These are phyloP conservation scores for Colletotrichum salicis DNA, from an alignment of 2,329 filamentous ascomycete genomes.

Conservation along the genomic window DNA sequence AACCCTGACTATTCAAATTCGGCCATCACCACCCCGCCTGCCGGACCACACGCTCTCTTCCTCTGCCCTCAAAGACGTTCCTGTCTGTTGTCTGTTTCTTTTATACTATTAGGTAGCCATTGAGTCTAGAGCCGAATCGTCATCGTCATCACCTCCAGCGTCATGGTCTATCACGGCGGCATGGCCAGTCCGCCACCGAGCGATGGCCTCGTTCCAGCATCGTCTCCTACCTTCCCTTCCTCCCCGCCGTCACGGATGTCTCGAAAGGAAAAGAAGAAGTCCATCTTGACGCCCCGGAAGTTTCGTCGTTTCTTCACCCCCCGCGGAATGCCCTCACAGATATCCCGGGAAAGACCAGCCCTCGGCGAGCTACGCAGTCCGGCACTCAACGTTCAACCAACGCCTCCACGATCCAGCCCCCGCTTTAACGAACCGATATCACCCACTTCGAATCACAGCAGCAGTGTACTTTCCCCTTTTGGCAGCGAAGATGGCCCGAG, in stretches of 20 bases:
- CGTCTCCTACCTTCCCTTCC: conserved; percentile 38
- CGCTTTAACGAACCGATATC: conserved; percentile 16
- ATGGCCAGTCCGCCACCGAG: conserved; percentile 38
- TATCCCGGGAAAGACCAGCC: conserved; percentile 51
- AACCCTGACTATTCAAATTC: conserved; percentile 5
- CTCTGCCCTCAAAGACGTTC: not conserved
- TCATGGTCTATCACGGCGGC: conserved; percentile 33
- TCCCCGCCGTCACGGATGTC: conserved; percentile 38
- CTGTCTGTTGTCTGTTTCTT: conserved; percentile 8
- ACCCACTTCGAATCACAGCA: conserved; percentile 11
- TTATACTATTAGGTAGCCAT: not conserved
- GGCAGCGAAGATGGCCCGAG: conserved; percentile 30
- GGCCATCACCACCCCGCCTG: not conserved
- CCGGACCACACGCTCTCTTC: not conserved
- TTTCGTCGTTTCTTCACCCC: conserved; percentile 66
- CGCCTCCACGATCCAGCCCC: conserved; percentile 22
- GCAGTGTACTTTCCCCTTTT: conserved; percentile 23
- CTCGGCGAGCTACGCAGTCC: conserved; percentile 54
- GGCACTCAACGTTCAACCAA: conserved; percentile 46
- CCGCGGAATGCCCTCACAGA: conserved; percentile 51
- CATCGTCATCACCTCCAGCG: not conserved
- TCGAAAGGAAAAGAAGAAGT: conserved; percentile 59
- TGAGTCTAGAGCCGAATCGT: not conserved
- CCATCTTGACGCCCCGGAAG: conserved; percentile 65
- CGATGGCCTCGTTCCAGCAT: conserved; percentile 35